Conservation (phyloP, 139 green algal genomes). For the Deuterostichococcus epilithicus region DNA sequence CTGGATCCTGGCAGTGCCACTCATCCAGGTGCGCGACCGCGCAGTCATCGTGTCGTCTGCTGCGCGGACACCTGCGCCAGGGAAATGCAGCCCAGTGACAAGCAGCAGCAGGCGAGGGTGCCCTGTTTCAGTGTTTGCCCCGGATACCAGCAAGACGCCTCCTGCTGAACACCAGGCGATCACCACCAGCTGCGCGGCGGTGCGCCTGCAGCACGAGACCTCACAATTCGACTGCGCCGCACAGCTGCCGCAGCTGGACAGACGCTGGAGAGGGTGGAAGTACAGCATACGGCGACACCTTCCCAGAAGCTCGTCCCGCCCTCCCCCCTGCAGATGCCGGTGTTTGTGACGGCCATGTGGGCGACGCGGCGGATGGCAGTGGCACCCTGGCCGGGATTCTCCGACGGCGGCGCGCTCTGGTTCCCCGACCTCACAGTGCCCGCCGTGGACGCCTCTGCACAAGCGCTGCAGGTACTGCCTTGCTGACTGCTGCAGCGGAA, state of each 20-base stretch:
- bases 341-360: slow-evolving; percentile 56
- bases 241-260: too few relatives aligned
- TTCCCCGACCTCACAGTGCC: slow-evolving; percentile 69
- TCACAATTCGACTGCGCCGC: too few relatives aligned
- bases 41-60: neutral
- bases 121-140: too few relatives aligned
- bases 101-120: neutral
- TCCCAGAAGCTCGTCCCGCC: neutral
- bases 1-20: slow-evolving; percentile 66
- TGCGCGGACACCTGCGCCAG: too few relatives aligned
- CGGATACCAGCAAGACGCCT: too few relatives aligned
- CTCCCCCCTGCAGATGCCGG: slow-evolving; percentile 40
- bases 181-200: too few relatives aligned
- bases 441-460: slow-evolving; percentile 16
- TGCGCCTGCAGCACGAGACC: too few relatives aligned
- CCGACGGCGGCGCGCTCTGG: slow-evolving; percentile 60
- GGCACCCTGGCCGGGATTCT: slow-evolving; percentile 54
- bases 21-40: slow-evolving; percentile 43
- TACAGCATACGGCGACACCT: too few relatives aligned
- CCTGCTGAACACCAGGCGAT: too few relatives aligned
- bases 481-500: too few relatives aligned
- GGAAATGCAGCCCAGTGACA: neutral
- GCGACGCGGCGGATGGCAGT: slow-evolving; percentile 59
- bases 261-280: too few relatives aligned
- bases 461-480: neutral